phyloP scores from a whole-genome alignment of 345 rosid species.

The Pistacia vera region DNA sequence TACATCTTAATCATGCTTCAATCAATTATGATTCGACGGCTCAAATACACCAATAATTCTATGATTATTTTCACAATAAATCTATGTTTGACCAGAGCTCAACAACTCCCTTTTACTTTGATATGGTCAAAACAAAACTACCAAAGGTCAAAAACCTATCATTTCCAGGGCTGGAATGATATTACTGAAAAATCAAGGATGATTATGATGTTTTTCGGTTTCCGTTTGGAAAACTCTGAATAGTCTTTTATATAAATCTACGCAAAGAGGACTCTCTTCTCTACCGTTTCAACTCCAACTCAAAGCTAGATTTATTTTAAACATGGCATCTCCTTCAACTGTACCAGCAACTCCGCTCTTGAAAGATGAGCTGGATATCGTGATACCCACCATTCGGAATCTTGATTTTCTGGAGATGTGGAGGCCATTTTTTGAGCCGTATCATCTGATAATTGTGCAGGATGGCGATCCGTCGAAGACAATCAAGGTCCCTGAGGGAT shows the following conservation, averaged over 20 bases:
- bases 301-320: not conserved
- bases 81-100: not conserved
- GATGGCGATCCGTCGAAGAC: conserved; percentile 55
- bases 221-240: not conserved
- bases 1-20: too few species aligned
- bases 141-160: not conserved
- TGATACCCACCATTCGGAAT: conserved; percentile 51
- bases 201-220: not conserved
- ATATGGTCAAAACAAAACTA: not conserved
- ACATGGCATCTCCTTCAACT: conserved; percentile 32
- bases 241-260: not conserved
- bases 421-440: conserved; percentile 56
- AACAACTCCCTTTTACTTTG: not conserved
- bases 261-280: not conserved
- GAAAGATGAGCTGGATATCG: conserved; percentile 60
- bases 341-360: conserved; percentile 36
- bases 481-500: conserved; percentile 57
- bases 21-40: too few species aligned
- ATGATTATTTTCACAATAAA: too few species aligned
- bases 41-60: too few species aligned
- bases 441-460: conserved; percentile 55
- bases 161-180: not conserved
- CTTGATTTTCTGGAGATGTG: conserved; percentile 59
- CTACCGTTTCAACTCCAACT: not conserved
- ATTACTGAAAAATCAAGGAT: not conserved